Evolutionary conservation across 2,329 filamentous ascomycete species (phyloP), one percentile per base, ranked within the genome.

Genomic region (Neurospora sp.): DNA sequence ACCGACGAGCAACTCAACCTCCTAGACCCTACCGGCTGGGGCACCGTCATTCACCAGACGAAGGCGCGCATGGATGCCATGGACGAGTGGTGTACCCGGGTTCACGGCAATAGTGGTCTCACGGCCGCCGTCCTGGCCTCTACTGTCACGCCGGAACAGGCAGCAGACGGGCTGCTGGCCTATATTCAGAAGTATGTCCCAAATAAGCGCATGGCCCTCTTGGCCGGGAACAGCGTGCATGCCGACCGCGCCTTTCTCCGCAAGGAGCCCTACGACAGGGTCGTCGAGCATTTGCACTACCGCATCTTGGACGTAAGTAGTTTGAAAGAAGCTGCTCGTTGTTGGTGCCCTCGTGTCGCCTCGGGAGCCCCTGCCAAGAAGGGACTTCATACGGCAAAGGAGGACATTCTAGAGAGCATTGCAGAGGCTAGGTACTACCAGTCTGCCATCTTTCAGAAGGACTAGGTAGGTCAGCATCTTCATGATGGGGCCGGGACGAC

Each of bases 381-480:
- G 77, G 88, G 87, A 43, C 82, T 89, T 68, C 96, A 99, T 82
- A 88, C 95, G 80, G 96, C 96, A 0, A 89, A 87, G 75, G 89
- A 92, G 69, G 96, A 99, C 80, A 97, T 99, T 70, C 80, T 97
- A 71, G 96, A 99, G 83, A 98, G 95, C 80, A 97, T 99, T 72
- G 90, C 87, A 69, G 96, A 99, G 83, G 95, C 95, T 69, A 88
- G 83, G 76, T 97, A 91, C 78, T 98, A 97, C 80, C 74, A 69
- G 68, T 66, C 70, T 66, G 71, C 71, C 23, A 71, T 78, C 39
- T 78, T 78, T 57, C 70, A 75, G 62, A 17, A 57, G 52, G 52
- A 62, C 4, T 62, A 62, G 52, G 12, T 17, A 62, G 52, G 12
- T 17, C 52, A 57, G 52, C 15, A 36, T 62, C 28, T 33, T 17